Evolutionary conservation across 345 rosid genomes (phyloP), one percentile per base, ranked within the genome.

Genomic region (Corymbia maculata): DNA sequence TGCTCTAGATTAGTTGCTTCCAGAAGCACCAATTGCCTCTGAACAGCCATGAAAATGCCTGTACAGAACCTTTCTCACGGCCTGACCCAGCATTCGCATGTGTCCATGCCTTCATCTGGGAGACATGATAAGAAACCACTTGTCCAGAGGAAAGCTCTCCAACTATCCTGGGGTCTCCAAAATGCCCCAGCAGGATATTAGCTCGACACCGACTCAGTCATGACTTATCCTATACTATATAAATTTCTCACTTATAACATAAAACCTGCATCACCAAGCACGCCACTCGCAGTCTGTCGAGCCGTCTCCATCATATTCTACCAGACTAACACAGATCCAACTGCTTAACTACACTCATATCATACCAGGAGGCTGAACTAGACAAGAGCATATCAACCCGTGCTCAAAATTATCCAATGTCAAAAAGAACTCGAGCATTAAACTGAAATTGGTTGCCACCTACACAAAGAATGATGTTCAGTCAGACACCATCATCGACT

Each of bases 41-140:
- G 82, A 75, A 75, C 82, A 42, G 82, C 14, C 49, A 42, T 92
- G 93, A 89, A 89, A 85, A 52, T n/a, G 24, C 45, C 45, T 26
- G 30, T 0, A 85, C 42, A 26, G 64, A 21, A n/a, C 49, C 49
- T 51, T 51, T 6, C 42, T 75, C 82, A 75, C 2, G 49, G 82
- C 49, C 49, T 42, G 82, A 75, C 49, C 82, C 2, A 22, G 52
- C 26, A 70, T 32, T 70, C 7, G 3, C 1, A 4, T 64, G 44
- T 36, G 13, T 1, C 47, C 3, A 19, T 19, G 1, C 47, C 47
- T 70, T 36, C 82, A 36, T 70, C 82, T 36, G 13, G 7, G 80
- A 47, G 82, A 75, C 82, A 19, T 75, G 82, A 75, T 36, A 9
- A 75, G 36, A 12, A 36, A 36, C 49, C 82, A 66, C 79, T 66